Base-by-base conservation (phyloP, 1,284 basidiomycete genomes). In the Marasmius fiardii region DNA sequence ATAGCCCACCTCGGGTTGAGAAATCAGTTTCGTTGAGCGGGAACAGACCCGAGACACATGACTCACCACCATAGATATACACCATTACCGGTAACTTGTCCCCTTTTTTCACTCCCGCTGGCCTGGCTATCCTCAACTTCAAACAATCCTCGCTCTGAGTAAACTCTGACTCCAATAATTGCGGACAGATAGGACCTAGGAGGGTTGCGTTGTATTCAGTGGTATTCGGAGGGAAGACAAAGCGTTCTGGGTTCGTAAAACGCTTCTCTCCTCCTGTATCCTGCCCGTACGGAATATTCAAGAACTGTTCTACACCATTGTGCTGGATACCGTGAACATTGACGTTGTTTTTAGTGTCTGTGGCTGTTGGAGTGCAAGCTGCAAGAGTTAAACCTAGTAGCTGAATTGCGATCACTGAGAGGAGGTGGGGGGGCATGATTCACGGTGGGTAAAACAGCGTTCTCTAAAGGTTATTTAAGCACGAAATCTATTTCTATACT, bases 91-190 rank as follows among this genome's bases (percentile, higher is more conserved):
- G 52, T 21, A 53, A 45, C 24, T 44, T 45, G 18, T 43, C 52
- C 23, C 41, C 52, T n/a, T 44, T 11, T 11, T 43, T 44, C 39
- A 20, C 24, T 14, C 41, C 52, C n/a, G 1, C 41, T 10, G 52
- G 41, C 33, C 52, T 53, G 3, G 41, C 52, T 34, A 53, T 41
- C 43, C 43, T 53, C 41, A 53, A 45, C 24, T 28, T 53, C 52
- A 53, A 35, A 33, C 52, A 53, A 34, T 53, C 52, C 26, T 53
- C 52, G 41, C 52, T 53, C 52, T 44, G 28, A 20, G 31, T 24
- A 21, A 20, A 49, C 4, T 26, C 20, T 2, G 24, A 20, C 26
- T 33, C 26, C 28, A 24, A 8, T 4, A 41, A n/a, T 21, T 53
- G 52, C 12, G 52, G 52, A 44, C 52, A 53, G 16, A 31, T 24